phyloP scores from a whole-genome alignment of 2,329 filamentous ascomycete genomes.

The Fusarium solani-melongenae region DNA sequence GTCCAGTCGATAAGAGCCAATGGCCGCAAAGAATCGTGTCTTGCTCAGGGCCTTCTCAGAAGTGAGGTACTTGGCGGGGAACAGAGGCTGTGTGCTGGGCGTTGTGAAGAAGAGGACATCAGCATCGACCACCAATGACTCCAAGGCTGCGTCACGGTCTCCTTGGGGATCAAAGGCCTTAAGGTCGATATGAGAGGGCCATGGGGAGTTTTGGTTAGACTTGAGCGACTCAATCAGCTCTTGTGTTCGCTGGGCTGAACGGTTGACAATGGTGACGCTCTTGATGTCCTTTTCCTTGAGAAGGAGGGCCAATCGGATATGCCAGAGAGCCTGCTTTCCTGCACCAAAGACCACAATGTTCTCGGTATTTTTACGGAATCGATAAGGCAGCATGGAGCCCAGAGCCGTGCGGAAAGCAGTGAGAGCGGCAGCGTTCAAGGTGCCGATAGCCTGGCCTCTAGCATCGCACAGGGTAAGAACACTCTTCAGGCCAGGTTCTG shows the following conservation, averaged over 20 bases:
- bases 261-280: constrained; percentile 49
- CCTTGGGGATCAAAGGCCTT: constrained; percentile 16
- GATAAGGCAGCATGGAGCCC: constrained; percentile 69
- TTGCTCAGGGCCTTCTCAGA: constrained; percentile 37
- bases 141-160: constrained; percentile 24
- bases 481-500: constrained; percentile 49
- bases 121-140: constrained; percentile 30
- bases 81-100: constrained; percentile 44
- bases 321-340: constrained; percentile 79
- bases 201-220: constrained; percentile 7
- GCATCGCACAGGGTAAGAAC: constrained; percentile 69
- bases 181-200: constrained; percentile 30
- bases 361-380: constrained; percentile 37
- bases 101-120: constrained; percentile 49
- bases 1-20: constrained; percentile 47
- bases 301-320: constrained; percentile 72
- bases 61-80: constrained; percentile 37
- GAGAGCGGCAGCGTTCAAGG: constrained; percentile 75
- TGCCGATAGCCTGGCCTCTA: constrained; percentile 66
- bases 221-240: constrained; percentile 35
- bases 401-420: constrained; percentile 77
- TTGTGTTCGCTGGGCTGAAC: constrained; percentile 38
- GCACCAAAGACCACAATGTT: constrained; percentile 76
- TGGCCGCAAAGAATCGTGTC: constrained; percentile 44
- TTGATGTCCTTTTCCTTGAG: constrained; percentile 50